Conservation (phyloP, 2,329 filamentous ascomycete genomes). For the Onygena corvina region DNA sequence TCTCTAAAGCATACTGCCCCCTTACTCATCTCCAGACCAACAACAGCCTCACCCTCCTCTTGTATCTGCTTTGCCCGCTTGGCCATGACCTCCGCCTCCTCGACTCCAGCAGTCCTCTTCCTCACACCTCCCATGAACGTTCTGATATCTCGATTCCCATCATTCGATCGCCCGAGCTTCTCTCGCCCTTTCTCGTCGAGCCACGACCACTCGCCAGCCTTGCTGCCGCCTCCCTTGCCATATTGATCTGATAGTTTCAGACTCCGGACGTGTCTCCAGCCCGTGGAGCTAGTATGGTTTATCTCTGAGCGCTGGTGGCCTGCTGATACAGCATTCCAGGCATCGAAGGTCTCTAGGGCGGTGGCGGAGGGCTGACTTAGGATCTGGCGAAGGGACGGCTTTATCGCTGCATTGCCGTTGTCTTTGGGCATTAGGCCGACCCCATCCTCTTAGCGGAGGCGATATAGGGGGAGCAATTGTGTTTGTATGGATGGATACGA, state of each 20-base stretch:
- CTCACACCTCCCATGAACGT: constrained; percentile 39
- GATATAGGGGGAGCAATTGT: no score
- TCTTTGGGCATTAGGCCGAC: constrained; percentile 10
- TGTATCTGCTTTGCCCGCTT: not conserved
- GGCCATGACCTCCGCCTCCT: not conserved
- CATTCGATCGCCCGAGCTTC: not conserved
- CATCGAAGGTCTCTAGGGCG: constrained; percentile 18
- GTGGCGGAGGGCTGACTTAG: constrained; percentile 16
- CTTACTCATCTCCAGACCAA: not conserved
- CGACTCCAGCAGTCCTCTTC: constrained; percentile 24
- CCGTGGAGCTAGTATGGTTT: constrained; percentile 13
- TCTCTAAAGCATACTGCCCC: not conserved
- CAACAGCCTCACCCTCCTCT: not conserved
- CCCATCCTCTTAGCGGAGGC: not conserved
- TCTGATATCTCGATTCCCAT: constrained; percentile 25
- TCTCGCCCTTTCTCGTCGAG: not conserved
- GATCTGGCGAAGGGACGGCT: constrained; percentile 17
- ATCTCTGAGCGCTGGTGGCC: constrained; percentile 18
- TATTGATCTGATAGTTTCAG: constrained; percentile 14
- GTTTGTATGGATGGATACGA: no score
- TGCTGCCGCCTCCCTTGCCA: constrained; percentile 10
- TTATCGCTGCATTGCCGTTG: constrained; percentile 17
- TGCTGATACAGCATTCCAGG: constrained; percentile 16
- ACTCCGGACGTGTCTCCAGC: constrained; percentile 16
- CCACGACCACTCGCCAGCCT: constrained; percentile 19